Base-by-base conservation (phyloP, 768 basidiomycete species). In the Cyclocybe aegerita region DNA sequence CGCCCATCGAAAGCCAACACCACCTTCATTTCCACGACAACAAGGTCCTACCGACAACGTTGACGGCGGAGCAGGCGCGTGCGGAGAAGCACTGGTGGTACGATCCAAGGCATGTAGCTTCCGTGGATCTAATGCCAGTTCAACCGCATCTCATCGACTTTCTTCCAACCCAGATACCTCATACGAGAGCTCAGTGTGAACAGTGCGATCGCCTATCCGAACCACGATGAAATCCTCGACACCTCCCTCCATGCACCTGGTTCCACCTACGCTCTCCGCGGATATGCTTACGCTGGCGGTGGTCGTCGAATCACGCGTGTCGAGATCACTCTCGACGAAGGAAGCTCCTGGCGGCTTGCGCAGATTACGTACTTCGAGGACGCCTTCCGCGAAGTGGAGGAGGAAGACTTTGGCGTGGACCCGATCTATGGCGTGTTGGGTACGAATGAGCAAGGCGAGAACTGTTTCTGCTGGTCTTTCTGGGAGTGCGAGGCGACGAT, bases 221-320 rank as follows among this genome's bases (percentile, higher is more conserved):
- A 72, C 17, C 84, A 86, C 60, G 69, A 75, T 34, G 84, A 85
- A 51, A 64, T 57, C 17, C 48, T 81, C 6, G 54, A 55, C 4
- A 43, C 60, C 5, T 30, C 53, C 40, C 10, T 35, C 23, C 12
- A 41, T 33, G 15, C 34, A 48, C 12, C 50, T 4, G 31, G 49
- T 2, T 55, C 59, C 5, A 60, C 53, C 2, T 85, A 83, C 57
- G 59, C 60, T 4, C 38, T 81, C 35, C 65, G 70, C 46, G 84
- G 84, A 4, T 86, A 85, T 48, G 83, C 83, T 2, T 86, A 86
- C 59, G 70, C 74, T 17, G 84, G 84, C 9, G 82, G 83, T 5
- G 83, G 83, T 3, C 70, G 79, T 7, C 70, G 82, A 12, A 69
- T 86, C 14, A 77, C 75, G 3, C 72, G 83, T 11, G 78, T 85